These are phyloP conservation scores for Globisporangium uncinulatum DNA, from an alignment of 352 stramenopile species.

Conservation along the genomic window DNA sequence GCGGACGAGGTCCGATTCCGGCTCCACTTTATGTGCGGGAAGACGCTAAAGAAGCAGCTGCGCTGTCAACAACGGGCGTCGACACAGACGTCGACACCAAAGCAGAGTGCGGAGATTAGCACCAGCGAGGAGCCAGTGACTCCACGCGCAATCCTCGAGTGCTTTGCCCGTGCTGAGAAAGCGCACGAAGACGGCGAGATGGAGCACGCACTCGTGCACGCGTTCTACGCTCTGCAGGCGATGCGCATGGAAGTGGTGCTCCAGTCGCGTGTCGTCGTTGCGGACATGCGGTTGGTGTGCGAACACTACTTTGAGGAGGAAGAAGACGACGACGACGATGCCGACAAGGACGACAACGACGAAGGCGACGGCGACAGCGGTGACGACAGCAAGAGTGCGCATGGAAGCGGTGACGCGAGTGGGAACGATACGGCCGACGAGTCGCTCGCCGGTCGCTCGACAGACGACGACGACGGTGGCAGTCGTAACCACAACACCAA, in stretches of 20 bases:
- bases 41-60: constrained; percentile 55
- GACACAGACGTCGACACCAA: not conserved
- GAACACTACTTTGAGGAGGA: constrained; percentile 57
- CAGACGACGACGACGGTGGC: not conserved
- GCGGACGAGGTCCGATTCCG: constrained; percentile 56
- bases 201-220: constrained; percentile 69
- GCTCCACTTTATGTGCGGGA: constrained; percentile 71
- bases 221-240: constrained; percentile 68
- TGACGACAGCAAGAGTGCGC: not conserved
- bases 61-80: constrained; percentile 3
- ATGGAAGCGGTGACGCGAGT: not conserved
- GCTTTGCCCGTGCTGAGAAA: constrained; percentile 52
- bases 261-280: constrained; percentile 15
- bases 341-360: constrained; percentile 16
- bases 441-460: constrained; percentile 1
- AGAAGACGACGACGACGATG: constrained; percentile 22
- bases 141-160: constrained; percentile 31
- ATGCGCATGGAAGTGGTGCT: constrained; percentile 54
- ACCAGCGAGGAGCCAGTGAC: not conserved
- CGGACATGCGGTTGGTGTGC: constrained; percentile 33
- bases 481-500: no score
- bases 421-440: constrained; percentile 8
- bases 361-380: constrained; percentile 17
- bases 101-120: no score
- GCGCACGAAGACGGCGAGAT: constrained; percentile 53